Conservation (phyloP, 1,139 yeast genomes). For the Debaryomycetaceae sp. region DNA sequence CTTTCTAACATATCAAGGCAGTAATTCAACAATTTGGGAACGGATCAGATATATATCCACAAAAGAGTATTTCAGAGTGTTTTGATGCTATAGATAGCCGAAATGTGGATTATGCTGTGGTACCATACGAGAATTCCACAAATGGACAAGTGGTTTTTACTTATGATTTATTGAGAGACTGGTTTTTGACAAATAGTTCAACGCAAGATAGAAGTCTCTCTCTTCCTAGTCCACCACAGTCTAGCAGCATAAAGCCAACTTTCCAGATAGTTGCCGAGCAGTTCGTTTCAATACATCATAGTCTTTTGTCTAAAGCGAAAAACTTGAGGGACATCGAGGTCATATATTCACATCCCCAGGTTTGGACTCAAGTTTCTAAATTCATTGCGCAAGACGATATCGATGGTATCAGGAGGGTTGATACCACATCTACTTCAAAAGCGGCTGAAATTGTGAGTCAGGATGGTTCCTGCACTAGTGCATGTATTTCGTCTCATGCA, state of each 20-base stretch:
- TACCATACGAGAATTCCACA: constrained; percentile 92
- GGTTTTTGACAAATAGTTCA: constrained; percentile 31
- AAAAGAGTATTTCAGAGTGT: constrained; percentile 57
- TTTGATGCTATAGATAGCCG: constrained; percentile 48
- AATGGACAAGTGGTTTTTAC: constrained; percentile 91
- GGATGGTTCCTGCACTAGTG: constrained; percentile 35
- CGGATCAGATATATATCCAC: constrained; percentile 34
- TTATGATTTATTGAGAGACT: constrained; percentile 73
- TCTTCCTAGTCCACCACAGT: constrained; percentile 4
- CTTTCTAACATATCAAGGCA: constrained; percentile 45
- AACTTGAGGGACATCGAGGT: constrained; percentile 44
- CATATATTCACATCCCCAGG: constrained; percentile 93
- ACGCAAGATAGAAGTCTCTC: constrained; percentile 1
- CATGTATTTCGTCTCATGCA: constrained; percentile 48
- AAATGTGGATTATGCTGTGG: constrained; percentile 67
- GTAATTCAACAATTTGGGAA: constrained; percentile 70
- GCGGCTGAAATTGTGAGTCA: constrained; percentile 68
- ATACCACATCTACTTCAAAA: constrained; percentile 74
- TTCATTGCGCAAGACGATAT: constrained; percentile 39
- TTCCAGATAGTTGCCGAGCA: constrained; percentile 71
- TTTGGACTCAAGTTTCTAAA: constrained; percentile 85
- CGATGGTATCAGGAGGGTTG: constrained; percentile 48
- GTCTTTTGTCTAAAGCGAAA: constrained; percentile 53
- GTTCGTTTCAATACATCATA: constrained; percentile 79
- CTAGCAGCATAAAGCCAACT: constrained; percentile 4